Evolutionary conservation across 257 asterid genomes (phyloP).

Genomic region (Linaria vulgaris): DNA sequence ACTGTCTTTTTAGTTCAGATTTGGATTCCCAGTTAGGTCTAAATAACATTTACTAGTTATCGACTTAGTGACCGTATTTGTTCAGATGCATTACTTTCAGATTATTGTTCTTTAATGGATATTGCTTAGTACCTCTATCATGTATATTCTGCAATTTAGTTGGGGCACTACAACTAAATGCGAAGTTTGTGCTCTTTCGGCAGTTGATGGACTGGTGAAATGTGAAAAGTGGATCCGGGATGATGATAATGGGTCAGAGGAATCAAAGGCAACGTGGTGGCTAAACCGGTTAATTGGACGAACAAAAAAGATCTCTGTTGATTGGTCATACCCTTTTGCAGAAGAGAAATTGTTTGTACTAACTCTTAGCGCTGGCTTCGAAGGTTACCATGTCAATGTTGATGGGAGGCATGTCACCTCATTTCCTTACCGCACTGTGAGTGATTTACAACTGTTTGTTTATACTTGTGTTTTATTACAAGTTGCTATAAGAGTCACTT

Average conservation of each 20-base stretch:
- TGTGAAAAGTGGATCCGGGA: constrained; percentile 87
- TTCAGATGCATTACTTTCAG: neutral
- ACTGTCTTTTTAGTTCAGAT: neutral
- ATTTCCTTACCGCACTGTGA: constrained; percentile 89
- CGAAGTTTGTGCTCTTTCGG: constrained; percentile 26
- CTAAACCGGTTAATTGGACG: constrained; percentile 72
- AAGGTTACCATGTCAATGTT: constrained; percentile 84
- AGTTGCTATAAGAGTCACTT: constrained; percentile 20
- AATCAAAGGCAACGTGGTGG: constrained; percentile 85
- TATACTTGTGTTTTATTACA: constrained; percentile 6
- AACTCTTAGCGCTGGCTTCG: constrained; percentile 94
- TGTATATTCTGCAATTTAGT: constrained; percentile 10
- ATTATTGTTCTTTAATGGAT: neutral
- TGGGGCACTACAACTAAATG: constrained; percentile 5
- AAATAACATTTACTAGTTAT: neutral
- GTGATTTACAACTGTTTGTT: constrained; percentile 26
- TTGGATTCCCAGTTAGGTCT: neutral
- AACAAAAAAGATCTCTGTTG: constrained; percentile 63
- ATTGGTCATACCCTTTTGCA: constrained; percentile 92
- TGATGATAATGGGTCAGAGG: constrained; percentile 64
- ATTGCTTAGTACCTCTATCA: neutral
- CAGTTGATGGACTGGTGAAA: constrained; percentile 79
- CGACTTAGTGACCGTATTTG: neutral
- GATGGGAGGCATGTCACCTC: constrained; percentile 96
- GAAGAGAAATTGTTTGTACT: constrained; percentile 81